phyloP scores from a whole-genome alignment of 768 basidiomycete species.

The Rhodotorula paludigena region DNA sequence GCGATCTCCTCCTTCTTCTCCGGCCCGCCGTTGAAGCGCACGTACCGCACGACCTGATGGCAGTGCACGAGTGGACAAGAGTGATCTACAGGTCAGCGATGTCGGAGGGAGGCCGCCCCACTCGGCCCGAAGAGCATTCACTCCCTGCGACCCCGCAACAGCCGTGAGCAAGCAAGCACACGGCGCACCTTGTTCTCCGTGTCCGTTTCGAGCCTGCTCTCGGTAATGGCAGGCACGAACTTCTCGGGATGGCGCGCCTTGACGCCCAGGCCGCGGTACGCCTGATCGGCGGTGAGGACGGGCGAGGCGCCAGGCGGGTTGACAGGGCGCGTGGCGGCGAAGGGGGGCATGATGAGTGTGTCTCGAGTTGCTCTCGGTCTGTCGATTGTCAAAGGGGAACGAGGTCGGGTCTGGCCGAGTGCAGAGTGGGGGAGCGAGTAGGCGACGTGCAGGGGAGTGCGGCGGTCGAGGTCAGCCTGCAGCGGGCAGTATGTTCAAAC shows the following conservation, averaged over 20 bases:
- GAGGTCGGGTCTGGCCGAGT: no score
- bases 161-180: no score
- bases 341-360: background rate
- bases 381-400: no score
- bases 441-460: no score
- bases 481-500: no score
- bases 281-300: slow-evolving; percentile 6
- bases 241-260: slow-evolving; percentile 19
- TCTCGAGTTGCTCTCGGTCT: background rate
- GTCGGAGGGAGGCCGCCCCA: no score
- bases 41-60: slow-evolving; percentile 8
- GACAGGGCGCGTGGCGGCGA: slow-evolving; percentile 19
- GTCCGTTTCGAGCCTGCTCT: slow-evolving; percentile 11
- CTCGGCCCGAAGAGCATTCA: no score
- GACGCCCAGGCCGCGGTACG: slow-evolving; percentile 12
- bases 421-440: no score
- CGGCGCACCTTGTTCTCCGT: slow-evolving; percentile 24
- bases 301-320: slow-evolving; percentile 21
- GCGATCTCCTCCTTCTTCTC: slow-evolving; percentile 11
- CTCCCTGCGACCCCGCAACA: no score
- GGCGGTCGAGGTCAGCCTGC: no score
- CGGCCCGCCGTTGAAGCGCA: slow-evolving; percentile 4
- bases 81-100: no score
- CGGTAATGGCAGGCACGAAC: slow-evolving; percentile 15
- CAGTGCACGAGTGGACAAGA: no score